A percentile compares a stretch with the other conserved stretches of the same genome.
Conservation (phyloP, 371 early-diverging fungal species). For the Lichtheimia ramosa region DNA sequence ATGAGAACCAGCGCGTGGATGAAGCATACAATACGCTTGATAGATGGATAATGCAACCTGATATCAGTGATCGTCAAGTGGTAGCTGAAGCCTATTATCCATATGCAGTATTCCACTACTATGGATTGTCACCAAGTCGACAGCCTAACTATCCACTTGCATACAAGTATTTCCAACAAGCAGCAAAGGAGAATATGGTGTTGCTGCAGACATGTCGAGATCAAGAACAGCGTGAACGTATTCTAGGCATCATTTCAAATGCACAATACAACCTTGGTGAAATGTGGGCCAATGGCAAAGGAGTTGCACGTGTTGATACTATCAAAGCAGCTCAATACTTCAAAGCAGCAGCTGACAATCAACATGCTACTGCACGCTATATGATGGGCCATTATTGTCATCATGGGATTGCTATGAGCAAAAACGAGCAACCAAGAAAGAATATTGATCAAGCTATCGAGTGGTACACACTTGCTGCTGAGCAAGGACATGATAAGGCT, state of each 20-base stretch:
- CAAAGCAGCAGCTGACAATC: slow-evolving; percentile 12
- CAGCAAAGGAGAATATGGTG: not conserved
- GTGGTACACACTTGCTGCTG: slow-evolving; percentile 15
- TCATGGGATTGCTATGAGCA: not conserved
- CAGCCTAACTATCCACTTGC: slow-evolving; percentile 12
- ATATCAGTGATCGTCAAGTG: too few relatives aligned
- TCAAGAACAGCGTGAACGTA: not conserved
- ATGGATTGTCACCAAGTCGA: slow-evolving; percentile 5
- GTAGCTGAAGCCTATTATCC: slow-evolving; percentile 11
- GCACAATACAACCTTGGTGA: slow-evolving; percentile 14
- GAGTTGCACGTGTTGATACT: not conserved
- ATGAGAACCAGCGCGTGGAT: too few relatives aligned
- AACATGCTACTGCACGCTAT: slow-evolving; percentile 10
- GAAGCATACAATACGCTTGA: too few relatives aligned
- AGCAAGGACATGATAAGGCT: slow-evolving; percentile 12
- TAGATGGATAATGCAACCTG: too few relatives aligned
- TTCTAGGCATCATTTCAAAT: not conserved
- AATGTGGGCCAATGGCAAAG: slow-evolving; percentile 6
- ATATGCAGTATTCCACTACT: slow-evolving; percentile 7
- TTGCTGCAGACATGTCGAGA: not conserved
- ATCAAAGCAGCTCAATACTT: slow-evolving; percentile 8
- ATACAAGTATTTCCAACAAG: slow-evolving; percentile 8
- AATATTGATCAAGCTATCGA: slow-evolving; percentile 6
- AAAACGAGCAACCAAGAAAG: not conserved
- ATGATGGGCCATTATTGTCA: slow-evolving; percentile 11